Base-by-base conservation (phyloP, 768 basidiomycete genomes). In the Mycena maculata region DNA sequence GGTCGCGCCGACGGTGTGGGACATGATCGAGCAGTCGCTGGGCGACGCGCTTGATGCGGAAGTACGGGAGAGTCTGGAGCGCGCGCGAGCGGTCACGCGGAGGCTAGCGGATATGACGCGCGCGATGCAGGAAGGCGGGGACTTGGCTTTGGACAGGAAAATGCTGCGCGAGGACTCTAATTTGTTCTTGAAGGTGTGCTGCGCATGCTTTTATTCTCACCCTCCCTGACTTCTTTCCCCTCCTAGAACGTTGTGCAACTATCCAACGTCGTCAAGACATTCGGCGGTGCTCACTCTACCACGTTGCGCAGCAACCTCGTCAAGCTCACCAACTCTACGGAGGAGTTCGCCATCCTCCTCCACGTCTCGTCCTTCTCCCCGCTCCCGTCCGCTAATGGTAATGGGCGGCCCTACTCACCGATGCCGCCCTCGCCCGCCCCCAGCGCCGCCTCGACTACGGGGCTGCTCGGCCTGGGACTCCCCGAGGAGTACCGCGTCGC, bases 331-430 rank as follows among this genome's bases (percentile, higher is more conserved):
- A 92, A 93, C 72, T 87, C 90, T 15, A 94, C 95, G 13, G 90
- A 96, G 77, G 94, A 94, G 76, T 92, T 95, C 72, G 90, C 93
- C 53, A 93, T 94, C 70, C 82, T 97, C 52, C 81, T 96, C 20
- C 93, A 94, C 73, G 91, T 95, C 50, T 94, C 95, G 9, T 93
- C 92, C 0, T 89, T 93, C 70, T 87, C 93, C 45, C 87, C 90
- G 12, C 78, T 86, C 4, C 76, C 86, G 20, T 62, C 70, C 25
- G 2, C 79, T 80, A 71, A 64, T 30, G 61, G 58, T 80, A 71
- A 64, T 30, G 61, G 58, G 42, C 82, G 88, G 41, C 82, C 90
- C 15, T 87, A 86, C 74, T 90, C 91, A 44, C 91, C 92, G 11
- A 82, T 88, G 77, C 77, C 82, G 28, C 74, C 74, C 75, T 66